A percentile compares a stretch with the other conserved stretches of the same genome.
Evolutionary conservation across 2,329 filamentous ascomycete genomes (phyloP).

Genomic region (Diaporthe sp.): DNA sequence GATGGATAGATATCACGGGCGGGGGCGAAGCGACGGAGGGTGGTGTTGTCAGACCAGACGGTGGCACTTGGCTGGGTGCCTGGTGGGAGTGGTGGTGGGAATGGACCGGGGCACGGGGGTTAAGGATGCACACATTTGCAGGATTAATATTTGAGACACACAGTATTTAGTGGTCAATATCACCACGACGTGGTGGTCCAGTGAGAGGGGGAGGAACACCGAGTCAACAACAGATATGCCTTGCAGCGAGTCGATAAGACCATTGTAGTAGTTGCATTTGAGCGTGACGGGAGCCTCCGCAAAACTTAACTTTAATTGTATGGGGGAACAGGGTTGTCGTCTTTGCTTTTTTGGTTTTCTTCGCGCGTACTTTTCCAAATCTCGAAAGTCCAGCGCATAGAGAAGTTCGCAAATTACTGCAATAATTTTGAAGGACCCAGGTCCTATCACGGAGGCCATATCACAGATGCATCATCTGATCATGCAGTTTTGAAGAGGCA

Average conservation of each 20-base stretch:
- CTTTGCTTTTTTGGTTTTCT: not conserved
- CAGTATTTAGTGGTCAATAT: not conserved
- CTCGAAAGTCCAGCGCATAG: not conserved
- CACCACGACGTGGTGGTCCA: not conserved
- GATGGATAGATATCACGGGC: not conserved
- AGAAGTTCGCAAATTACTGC: not conserved
- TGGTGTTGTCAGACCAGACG: not conserved
- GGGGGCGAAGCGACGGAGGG: not conserved
- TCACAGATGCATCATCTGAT: conserved; percentile 13
- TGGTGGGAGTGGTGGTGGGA: not conserved
- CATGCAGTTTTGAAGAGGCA: not conserved
- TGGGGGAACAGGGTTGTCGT: conserved; percentile 20
- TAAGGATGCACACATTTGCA: not conserved
- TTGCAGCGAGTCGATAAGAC: conserved; percentile 4
- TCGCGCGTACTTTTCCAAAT: not conserved
- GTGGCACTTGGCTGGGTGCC: not conserved
- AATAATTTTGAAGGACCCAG: not conserved
- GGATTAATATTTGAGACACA: conserved; percentile 10
- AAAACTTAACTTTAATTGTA: conserved; percentile 18
- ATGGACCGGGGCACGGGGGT: not conserved
- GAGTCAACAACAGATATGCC: not conserved
- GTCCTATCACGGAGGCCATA: conserved; percentile 7
- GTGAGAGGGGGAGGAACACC: not conserved
- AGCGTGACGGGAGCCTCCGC: conserved; percentile 23
- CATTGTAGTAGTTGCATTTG: conserved; percentile 8